Conservation (phyloP, 768 basidiomycete genomes). For the Lepiota venenata region DNA sequence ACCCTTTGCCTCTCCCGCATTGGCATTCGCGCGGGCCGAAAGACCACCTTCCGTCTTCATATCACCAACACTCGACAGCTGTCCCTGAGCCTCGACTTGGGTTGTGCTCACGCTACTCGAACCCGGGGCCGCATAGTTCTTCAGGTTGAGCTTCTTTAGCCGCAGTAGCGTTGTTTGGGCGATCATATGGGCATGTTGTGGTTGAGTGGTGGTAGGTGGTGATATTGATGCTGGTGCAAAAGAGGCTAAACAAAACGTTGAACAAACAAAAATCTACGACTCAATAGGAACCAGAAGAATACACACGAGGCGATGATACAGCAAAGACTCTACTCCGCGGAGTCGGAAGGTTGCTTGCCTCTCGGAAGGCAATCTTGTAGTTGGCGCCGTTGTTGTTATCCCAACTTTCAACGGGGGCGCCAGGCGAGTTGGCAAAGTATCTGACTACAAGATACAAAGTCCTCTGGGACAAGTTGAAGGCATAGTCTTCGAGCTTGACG, state of each 20-base stretch:
- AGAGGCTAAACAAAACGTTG: conserved; percentile 4
- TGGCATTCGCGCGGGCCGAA: background rate
- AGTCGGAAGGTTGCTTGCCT: background rate
- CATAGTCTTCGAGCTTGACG: conserved; percentile 72
- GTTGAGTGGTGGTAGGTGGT: conserved; percentile 8
- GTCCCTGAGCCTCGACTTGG: background rate
- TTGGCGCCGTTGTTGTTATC: conserved; percentile 84
- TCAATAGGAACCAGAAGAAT: background rate
- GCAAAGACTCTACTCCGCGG: conserved; percentile 2
- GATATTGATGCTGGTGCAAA: conserved; percentile 8
- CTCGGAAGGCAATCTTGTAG: conserved; percentile 69
- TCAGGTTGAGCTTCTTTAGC: conserved; percentile 37
- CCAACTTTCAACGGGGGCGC: conserved; percentile 73
- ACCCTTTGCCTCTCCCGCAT: background rate
- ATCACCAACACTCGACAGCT: background rate
- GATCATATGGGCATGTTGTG: conserved; percentile 22
- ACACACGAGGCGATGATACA: conserved; percentile 24
- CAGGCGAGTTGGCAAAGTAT: conserved; percentile 26
- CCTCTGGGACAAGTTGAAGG: conserved; percentile 42
- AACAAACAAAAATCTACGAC: conserved; percentile 12
- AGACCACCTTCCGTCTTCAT: background rate
- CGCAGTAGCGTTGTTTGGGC: conserved; percentile 31
- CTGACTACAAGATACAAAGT: conserved; percentile 63
- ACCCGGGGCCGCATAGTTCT: conserved; percentile 50
- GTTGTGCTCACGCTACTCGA: background rate